Conservation (phyloP, 2,329 filamentous ascomycete genomes). For the Bipolaris sorokiniana region DNA sequence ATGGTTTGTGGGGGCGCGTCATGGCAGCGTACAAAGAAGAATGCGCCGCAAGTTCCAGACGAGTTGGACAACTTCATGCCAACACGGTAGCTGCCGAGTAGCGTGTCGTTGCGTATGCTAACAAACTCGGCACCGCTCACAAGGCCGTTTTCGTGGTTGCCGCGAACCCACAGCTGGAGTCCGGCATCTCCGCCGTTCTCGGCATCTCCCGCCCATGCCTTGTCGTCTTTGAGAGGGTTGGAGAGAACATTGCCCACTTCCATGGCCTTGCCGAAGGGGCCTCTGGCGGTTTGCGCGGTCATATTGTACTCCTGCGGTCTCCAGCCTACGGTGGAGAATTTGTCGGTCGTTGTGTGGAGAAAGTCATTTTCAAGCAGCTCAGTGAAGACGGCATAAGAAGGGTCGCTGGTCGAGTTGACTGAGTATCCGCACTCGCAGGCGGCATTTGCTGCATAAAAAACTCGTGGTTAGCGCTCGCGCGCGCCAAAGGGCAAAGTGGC, state of each 20-base stretch:
- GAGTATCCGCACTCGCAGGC: constrained; percentile 77
- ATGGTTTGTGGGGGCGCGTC: background rate
- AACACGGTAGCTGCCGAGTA: constrained; percentile 73
- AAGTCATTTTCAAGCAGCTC: constrained; percentile 77
- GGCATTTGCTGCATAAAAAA: constrained; percentile 43
- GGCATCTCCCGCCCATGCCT: constrained; percentile 55
- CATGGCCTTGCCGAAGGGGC: constrained; percentile 70
- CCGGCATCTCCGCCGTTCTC: constrained; percentile 51
- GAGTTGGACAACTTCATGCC: constrained; percentile 68
- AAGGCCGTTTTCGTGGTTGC: constrained; percentile 53
- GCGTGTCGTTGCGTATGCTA: constrained; percentile 64
- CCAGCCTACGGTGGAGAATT: constrained; percentile 63
- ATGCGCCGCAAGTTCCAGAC: constrained; percentile 74
- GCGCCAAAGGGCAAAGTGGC: background rate
- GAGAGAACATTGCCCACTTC: constrained; percentile 62
- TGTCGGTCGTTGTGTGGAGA: constrained; percentile 59
- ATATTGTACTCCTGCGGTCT: constrained; percentile 70
- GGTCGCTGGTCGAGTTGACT: constrained; percentile 55
- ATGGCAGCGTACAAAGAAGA: constrained; percentile 70
- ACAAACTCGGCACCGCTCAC: constrained; percentile 70
- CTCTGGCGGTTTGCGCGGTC: constrained; percentile 62
- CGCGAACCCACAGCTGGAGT: constrained; percentile 49
- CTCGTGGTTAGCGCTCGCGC: background rate
- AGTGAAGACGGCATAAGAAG: constrained; percentile 63
- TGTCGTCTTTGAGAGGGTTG: constrained; percentile 55